These are phyloP conservation scores for Pichia sp. DNA, from an alignment of 1,139 yeast species.

Conservation along the genomic window DNA sequence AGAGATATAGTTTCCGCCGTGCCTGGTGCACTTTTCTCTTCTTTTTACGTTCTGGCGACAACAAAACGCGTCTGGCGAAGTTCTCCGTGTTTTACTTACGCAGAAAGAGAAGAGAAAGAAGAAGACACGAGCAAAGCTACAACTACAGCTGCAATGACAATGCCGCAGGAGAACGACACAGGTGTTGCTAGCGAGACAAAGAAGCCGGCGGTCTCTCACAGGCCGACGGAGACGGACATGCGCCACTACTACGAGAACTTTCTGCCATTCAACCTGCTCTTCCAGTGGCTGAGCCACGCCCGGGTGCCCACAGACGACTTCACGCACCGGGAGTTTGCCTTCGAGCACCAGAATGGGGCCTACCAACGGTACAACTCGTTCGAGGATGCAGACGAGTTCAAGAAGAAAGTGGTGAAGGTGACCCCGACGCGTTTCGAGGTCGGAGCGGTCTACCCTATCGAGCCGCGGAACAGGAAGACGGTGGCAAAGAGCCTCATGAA, in stretches of 20 bases:
- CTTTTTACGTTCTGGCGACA: no score
- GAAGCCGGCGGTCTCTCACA: no score
- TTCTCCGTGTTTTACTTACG: no score
- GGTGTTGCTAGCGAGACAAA: no score
- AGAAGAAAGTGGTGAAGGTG: constrained; percentile 62
- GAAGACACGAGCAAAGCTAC: no score
- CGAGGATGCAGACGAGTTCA: constrained; percentile 64
- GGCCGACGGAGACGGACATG: constrained; percentile 46
- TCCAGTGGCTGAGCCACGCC: constrained; percentile 87
- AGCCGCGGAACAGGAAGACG: constrained; percentile 78
- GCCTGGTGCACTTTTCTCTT: no score
- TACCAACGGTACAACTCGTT: constrained; percentile 88
- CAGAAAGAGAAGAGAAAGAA: no score
- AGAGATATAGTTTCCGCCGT: no score
- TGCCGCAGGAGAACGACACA: neutral
- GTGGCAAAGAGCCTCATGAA: constrained; percentile 77
- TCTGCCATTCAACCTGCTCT: constrained; percentile 68
- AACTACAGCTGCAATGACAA: neutral
- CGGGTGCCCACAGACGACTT: constrained; percentile 62
- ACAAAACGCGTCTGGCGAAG: no score
- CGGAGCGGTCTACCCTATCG: constrained; percentile 86
- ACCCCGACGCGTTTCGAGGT: constrained; percentile 92
- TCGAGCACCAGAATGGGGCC: constrained; percentile 78
- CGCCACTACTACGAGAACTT: constrained; percentile 67
- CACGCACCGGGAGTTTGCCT: constrained; percentile 89